A percentile compares a stretch with the other conserved stretches of the same genome.
These are phyloP conservation scores for Chrysoporthe deuterocubensis DNA, from an alignment of 2,329 filamentous ascomycete species.

Conservation along the genomic window DNA sequence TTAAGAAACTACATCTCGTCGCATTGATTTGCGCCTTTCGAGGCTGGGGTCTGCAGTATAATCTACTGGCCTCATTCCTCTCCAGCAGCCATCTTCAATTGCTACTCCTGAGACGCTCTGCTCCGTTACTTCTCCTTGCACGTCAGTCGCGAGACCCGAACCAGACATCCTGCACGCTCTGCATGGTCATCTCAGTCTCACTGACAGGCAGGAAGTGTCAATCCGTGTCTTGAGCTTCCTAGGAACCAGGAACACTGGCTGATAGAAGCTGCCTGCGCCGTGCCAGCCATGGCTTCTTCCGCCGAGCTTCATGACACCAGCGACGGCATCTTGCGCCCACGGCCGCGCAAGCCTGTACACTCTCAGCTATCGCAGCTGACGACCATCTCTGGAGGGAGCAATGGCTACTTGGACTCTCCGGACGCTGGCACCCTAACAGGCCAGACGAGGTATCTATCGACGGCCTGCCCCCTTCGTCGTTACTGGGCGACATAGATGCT, in stretches of 20 bases:
- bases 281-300: constrained; percentile 36
- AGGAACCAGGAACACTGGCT: background rate
- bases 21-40: background rate
- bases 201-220: background rate
- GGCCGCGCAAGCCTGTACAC: constrained; percentile 55
- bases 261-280: background rate
- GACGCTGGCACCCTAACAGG: constrained; percentile 45
- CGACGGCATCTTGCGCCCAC: constrained; percentile 51
- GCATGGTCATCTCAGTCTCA: background rate
- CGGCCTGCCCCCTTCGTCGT: background rate
- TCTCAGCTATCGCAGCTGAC: constrained; percentile 50
- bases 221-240: background rate
- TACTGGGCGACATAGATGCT: background rate
- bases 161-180: background rate
- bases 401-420: constrained; percentile 41
- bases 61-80: background rate
- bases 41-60: constrained; percentile 1
- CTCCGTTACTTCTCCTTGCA: background rate
- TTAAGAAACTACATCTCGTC: background rate
- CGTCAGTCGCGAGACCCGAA: background rate
- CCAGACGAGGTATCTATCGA: constrained; percentile 48
- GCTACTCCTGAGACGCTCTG: background rate
- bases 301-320: constrained; percentile 38
- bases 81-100: constrained; percentile 1
- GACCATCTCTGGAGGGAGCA: constrained; percentile 41